Evolutionary conservation across 2,329 filamentous ascomycete genomes (phyloP), one percentile per base, ranked within the genome.

Genomic region (Colletotrichum scovillei): DNA sequence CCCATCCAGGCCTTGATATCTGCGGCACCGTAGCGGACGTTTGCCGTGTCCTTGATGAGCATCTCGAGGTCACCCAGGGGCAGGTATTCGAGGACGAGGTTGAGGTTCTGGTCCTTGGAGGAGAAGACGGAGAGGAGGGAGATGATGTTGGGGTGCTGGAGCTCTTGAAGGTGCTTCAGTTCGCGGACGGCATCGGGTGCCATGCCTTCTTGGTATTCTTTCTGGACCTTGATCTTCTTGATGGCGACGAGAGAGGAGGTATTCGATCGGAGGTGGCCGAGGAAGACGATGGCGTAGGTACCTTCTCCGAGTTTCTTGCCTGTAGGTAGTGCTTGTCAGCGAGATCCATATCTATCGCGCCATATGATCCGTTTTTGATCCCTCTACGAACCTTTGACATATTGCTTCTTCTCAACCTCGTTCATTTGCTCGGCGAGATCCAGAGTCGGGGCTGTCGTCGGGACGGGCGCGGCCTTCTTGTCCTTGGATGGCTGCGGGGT

Each of bases 1-100:
- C 94, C 94, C 92, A 98, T 97, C 97, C 97, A 99, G 19, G 95
- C 93, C 83, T 99, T 99, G 82, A 98, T 95, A 82, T 99, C 97
- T 22, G 94, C 93, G 12, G 91, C 90, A 74, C 94, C 94, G 82
- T 98, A 98, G 67, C 92, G 91, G 59, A 98, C 92, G 67, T 87
- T 86, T 58, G 92, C 89, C 35, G 90, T 91, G 83, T 98, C 95
- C 81, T 94, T 94, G 82, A 98, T 97, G 72, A 99, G 90, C 89
- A 95, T 95, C 83, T 98, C 95, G 32, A 99, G 89, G 83, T 99
- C 97, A 76, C 97, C 96, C n/a, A 94, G 90, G 0, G 96, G 95
- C 4, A 98, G 89, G 82, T 93, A 97, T 84, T 99, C 97, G 77
- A 99, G 91, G 28, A 99, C 97, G 9, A 99, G 90, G 80, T 97